These are phyloP conservation scores for Fusarium napiforme DNA, from an alignment of 2,329 filamentous ascomycete species.

Conservation along the genomic window DNA sequence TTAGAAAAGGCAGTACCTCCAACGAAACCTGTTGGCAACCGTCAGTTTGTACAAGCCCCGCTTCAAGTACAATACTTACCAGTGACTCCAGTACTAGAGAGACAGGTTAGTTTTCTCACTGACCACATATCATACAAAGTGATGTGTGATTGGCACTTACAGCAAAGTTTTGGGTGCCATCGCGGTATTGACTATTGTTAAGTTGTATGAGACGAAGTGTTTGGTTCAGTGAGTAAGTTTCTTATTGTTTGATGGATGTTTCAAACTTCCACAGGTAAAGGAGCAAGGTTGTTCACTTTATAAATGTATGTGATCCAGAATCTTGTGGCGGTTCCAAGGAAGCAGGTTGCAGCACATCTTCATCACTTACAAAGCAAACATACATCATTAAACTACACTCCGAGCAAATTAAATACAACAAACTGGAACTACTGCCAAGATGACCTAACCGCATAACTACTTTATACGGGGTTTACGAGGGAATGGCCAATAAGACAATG, in stretches of 20 bases:
- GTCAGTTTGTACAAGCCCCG: background rate
- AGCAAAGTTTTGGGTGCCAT: slow-evolving; percentile 57
- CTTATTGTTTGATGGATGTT: too few species aligned
- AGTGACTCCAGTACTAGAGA: slow-evolving; percentile 56
- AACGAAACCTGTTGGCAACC: slow-evolving; percentile 56
- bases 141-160: slow-evolving; percentile 44
- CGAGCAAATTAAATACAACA: background rate
- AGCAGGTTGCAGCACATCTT: background rate
- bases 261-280: background rate
- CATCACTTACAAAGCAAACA: background rate
- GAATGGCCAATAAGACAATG: background rate
- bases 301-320: background rate
- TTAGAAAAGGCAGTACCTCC: slow-evolving; percentile 62
- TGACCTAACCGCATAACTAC: background rate
- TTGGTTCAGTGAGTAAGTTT: background rate
- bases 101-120: background rate
- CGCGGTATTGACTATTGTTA: background rate
- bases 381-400: background rate
- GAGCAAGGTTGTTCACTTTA: too few species aligned
- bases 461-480: background rate
- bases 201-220: background rate
- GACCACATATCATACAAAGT: too few species aligned
- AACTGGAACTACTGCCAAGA: background rate
- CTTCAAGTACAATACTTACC: slow-evolving; percentile 43
- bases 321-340: background rate